These are phyloP conservation scores for Allium fistulosum DNA, from an alignment of 106 monocot species.

Conservation along the genomic window DNA sequence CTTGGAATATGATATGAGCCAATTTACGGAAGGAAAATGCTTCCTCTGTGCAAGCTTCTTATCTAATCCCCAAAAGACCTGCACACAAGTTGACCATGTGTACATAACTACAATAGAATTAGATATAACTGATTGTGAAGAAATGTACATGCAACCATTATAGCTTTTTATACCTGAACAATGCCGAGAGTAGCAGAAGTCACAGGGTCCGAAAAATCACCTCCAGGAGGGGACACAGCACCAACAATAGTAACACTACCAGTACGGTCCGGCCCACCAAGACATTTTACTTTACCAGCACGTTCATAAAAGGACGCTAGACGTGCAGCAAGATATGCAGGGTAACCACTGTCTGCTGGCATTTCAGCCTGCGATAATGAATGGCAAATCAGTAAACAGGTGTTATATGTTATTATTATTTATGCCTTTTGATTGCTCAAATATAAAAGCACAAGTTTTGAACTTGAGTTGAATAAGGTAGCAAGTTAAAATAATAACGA, in stretches of 20 bases:
- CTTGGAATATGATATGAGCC: conserved; percentile 99
- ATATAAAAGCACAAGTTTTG: too few relatives aligned
- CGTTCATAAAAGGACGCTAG: conserved; percentile 99
- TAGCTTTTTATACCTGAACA: conserved; percentile 63
- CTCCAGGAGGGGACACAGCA: conserved; percentile 99
- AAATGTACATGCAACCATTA: too few relatives aligned
- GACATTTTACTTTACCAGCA: conserved; percentile 97
- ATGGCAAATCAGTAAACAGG: background rate
- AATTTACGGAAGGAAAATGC: conserved; percentile 97
- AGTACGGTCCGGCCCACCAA: conserved; percentile 78
- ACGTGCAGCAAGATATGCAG: conserved; percentile 97
- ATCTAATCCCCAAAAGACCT: conserved; percentile 99
- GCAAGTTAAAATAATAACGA: too few relatives aligned
- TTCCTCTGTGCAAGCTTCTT: conserved; percentile 99
- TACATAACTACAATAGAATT: too few relatives aligned
- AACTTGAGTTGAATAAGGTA: too few relatives aligned
- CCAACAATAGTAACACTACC: conserved; percentile 99
- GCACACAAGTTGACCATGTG: background rate
- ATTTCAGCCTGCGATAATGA: conserved; percentile 77
- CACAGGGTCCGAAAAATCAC: conserved; percentile 99
- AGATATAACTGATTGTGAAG: too few relatives aligned
- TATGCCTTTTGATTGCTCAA: too few relatives aligned
- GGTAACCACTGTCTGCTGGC: conserved; percentile 99
- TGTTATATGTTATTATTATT: too few relatives aligned
- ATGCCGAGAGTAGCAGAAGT: conserved; percentile 98